Evolutionary conservation across 2,329 filamentous ascomycete genomes (phyloP), one percentile per base, ranked within the genome.

Genomic region (Penicillium sp.): DNA sequence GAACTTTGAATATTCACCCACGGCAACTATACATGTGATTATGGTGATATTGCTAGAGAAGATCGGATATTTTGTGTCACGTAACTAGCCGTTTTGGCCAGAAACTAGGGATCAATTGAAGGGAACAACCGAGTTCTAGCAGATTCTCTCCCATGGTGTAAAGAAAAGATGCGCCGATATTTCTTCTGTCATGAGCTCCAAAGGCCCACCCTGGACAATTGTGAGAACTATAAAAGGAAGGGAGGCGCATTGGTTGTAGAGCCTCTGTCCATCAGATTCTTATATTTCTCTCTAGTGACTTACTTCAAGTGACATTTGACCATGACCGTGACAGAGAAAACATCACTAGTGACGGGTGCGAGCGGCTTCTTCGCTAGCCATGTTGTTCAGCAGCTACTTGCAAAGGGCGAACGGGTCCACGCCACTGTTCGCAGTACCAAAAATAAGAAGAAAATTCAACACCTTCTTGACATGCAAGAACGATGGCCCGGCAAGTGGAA

Each of bases 321-420:
- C 30, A 33, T 33, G 30, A 56, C 28, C 30, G 56, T 63, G 61
- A 38, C 40, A 26, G 58, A 42, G 7, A 51, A 53, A 26, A 24
- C 56, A 42, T 61, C 61, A 2, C 62, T 67, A 6, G 64, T 69
- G 7, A 69, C 67, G 2, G 64, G 67, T n/a, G 67, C 62, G 1
- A 70, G 59, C 10, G 65, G 65, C 6, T 70, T 65, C 44, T 61
- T 68, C 33, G 65, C 57, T 17, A 60, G 60, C 26, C 60, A 68
- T 35, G 59, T 69, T 4, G 64, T 70, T 3, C 58, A 63, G n/a
- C 60, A 61, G 13, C 50, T 70, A 7, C 65, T 68, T 22, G 62
- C 67, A 54, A 58, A 47, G 4, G 62, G 65, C 15, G 19, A 68
- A 6, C 26, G 53, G 3, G 61, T 67, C 30, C 59, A 65, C 45